Evolutionary conservation across 306 rosid species (phyloP), one percentile per base, ranked within the genome.

Genomic region (Corylus avellana): DNA sequence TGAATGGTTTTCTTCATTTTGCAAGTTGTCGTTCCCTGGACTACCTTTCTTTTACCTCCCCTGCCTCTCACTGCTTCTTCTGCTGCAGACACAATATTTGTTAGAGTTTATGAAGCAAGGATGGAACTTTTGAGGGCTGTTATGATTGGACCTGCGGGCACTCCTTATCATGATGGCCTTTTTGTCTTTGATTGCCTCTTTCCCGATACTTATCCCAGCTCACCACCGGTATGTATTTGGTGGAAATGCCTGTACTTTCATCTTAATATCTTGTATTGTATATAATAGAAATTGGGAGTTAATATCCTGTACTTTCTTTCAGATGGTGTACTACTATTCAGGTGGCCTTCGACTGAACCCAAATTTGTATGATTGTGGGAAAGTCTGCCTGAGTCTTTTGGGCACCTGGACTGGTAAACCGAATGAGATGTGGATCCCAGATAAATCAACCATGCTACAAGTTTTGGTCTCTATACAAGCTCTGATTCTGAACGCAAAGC

Each of bases 331-430:
- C 85, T 90, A 92, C 85, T 86, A 92, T 79, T 89, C 97, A 16
- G 93, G 97, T 77, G 97, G 97, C 83, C 88, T 92, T 56, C 88
- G 97, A 83, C 69, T 92, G 73, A 92, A 92, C 80, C 97, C 97
- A 51, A 92, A 92, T 86, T 70, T 92, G 76, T 92, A 92, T 78
- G 46, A 80, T 1, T 84, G 90, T 83, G 97, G 97, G 77, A 92
- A 85, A 85, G 97, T 92, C 42, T 90, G 97, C 87, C 92, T 92
- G 16, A 92, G 95, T 83, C 97, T 92, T 73, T 75, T 92, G 76
- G 97, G 96, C 66, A 92, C 97, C 8, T 92, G 97, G 95, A 83
- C 71, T 67, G 96, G 97, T 67, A 79, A 42, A 58, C 83, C 78
- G 27, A 84, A 56, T 9, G 97, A 92, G 80, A 92, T 87, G 79